phyloP scores from a whole-genome alignment of 176 grass and related monocot genomes.

The Thalia dealbata region DNA sequence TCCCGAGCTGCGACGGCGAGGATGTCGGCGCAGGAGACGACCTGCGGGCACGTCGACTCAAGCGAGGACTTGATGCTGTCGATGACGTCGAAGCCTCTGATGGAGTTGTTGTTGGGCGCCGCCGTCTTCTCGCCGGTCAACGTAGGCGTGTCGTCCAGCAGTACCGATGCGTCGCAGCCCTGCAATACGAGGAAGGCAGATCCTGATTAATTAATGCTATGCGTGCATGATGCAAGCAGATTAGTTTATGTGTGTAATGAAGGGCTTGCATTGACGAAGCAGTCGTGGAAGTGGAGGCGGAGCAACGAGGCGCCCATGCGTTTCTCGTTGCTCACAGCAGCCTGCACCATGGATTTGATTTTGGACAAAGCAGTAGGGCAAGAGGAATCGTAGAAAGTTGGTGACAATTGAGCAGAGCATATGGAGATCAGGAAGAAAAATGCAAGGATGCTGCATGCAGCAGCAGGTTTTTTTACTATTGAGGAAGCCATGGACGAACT shows the following conservation, averaged over 20 bases:
- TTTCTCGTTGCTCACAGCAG: neutral
- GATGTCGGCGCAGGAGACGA: slow-evolving; percentile 59
- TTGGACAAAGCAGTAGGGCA: too few relatives aligned
- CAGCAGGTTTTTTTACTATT: neutral
- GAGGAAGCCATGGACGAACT: slow-evolving; percentile 39
- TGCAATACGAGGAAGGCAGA: too few relatives aligned
- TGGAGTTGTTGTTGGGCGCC: slow-evolving; percentile 31
- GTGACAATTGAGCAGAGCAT: slow-evolving; percentile 16
- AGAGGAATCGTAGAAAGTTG: too few relatives aligned
- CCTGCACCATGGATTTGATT: too few relatives aligned
- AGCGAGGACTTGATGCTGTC: slow-evolving; percentile 47
- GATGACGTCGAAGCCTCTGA: slow-evolving; percentile 38
- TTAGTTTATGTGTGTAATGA: too few relatives aligned
- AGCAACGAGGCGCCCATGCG: slow-evolving; percentile 59
- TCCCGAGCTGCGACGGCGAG: slow-evolving; percentile 44
- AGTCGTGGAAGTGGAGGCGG: slow-evolving; percentile 50
- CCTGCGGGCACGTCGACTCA: slow-evolving; percentile 27
- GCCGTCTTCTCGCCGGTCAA: slow-evolving; percentile 43
- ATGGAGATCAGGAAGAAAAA: slow-evolving; percentile 25
- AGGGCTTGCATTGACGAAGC: slow-evolving; percentile 25
- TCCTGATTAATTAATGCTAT: too few relatives aligned
- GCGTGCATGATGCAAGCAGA: too few relatives aligned
- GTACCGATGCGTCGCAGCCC: slow-evolving; percentile 55
- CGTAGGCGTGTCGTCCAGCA: slow-evolving; percentile 45
- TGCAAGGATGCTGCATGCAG: slow-evolving; percentile 6